Evolutionary conservation across 352 stramenopile genomes (phyloP), one percentile per base, ranked within the genome.

Genomic region (Phytophthora podocarpi): DNA sequence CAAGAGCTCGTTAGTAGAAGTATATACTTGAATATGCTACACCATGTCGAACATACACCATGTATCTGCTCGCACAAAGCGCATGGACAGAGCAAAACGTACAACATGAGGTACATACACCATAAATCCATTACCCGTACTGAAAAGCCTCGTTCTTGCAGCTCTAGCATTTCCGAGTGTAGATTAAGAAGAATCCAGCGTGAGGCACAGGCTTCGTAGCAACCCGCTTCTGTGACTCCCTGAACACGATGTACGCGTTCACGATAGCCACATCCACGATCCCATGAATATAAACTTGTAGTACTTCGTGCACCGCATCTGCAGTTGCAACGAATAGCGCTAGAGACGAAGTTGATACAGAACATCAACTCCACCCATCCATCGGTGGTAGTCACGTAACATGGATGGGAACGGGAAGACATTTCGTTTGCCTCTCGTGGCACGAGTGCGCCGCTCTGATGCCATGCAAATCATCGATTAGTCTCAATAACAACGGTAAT

Each of bases 231-330:
- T 66, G 48, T 0, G 27, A 16, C 5, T 59, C 39, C 1, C 45
- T 12, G 39, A 56, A 40, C 4, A 72, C 37, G 21, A 67, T 41
- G 46, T 59, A 64, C 0, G 27, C 31, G 26, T 67, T 67, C n/a
- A 70, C 35, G 4, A 70, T 32, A 7, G 56, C 35, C 37, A 63
- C 53, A 16, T 67, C 56, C 0, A 64, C 35, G 11, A 72, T 24
- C 39, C 45, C 15, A 64, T 30, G 5, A 73, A 61, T 2, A 65
- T 31, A 8, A 6, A 24, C 31, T 68, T 73, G 39, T 62, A 56
- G 45, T 67, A 72, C 27, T 66, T 67, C 15, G 24, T 36, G 23
- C 59, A 53, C 5, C 48, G 13, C 24, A 13, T 37, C 32, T 41
- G 46, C 4, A 46, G 26, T 26, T 72, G 57, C 1, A 72, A 32